A percentile compares a stretch with the other conserved stretches of the same genome.
Evolutionary conservation across 1,139 yeast genomes (phyloP).

Genomic region (Meyerozyma guilliermondii): DNA sequence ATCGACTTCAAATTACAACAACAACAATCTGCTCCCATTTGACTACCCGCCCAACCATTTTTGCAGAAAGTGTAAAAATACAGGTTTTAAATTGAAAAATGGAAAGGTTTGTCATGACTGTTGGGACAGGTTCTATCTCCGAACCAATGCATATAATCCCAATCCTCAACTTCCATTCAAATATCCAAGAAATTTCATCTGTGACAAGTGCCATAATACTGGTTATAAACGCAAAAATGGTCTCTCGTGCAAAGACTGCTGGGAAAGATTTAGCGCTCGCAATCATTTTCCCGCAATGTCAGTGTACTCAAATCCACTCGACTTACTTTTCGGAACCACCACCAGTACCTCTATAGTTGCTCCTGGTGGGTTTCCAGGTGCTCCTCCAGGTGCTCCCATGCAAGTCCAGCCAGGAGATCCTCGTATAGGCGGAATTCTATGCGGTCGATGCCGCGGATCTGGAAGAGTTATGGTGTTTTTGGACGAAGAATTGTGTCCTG

Average conservation of each 20-base stretch:
- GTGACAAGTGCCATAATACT: conserved; percentile 71
- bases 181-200: conserved; percentile 59
- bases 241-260: conserved; percentile 65
- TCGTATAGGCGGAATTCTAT: conserved; percentile 69
- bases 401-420: conserved; percentile 80
- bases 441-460: conserved; percentile 74
- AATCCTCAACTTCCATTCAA: conserved; percentile 33
- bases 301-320: conserved; percentile 9
- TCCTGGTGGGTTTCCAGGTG: not conserved
- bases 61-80: conserved; percentile 37
- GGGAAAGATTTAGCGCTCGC: conserved; percentile 56
- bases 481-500: conserved; percentile 52
- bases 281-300: conserved; percentile 13
- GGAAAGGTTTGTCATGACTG: conserved; percentile 31
- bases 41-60: conserved; percentile 28
- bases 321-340: conserved; percentile 13
- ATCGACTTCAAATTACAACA: conserved; percentile 9
- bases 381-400: conserved; percentile 19
- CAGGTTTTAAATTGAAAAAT: conserved; percentile 31
- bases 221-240: conserved; percentile 67
- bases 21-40: conserved; percentile 50
- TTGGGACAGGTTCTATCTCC: conserved; percentile 30
- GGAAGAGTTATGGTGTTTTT: conserved; percentile 49
- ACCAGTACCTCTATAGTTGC: conserved; percentile 6
- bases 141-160: conserved; percentile 33